Evolutionary conservation across 2,329 filamentous ascomycete species (phyloP), one percentile per base, ranked within the genome.

Genomic region (Tolypocladium endophyticum): DNA sequence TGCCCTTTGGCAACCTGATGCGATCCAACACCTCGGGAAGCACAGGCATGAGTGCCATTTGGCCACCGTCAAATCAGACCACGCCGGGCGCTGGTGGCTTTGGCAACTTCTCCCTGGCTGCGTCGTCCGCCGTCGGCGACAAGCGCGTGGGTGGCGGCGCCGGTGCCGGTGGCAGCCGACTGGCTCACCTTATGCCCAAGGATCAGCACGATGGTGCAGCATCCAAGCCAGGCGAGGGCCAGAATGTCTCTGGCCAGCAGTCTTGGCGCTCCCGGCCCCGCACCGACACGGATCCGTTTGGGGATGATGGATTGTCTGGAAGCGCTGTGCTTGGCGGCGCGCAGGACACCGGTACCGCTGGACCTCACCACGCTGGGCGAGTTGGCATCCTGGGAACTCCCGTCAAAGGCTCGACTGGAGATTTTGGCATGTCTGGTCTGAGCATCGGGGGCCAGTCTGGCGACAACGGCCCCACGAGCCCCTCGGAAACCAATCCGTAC

Each of bases 401-500:
- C 0, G 72, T 80, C 28, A 84, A 84, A 69, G 80, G 76, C 6
- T 78, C 76, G 4, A 74, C 81, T 5, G 75, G 79, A 47, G 84
- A 87, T 61, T 85, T 87, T 66, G 84, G 84, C 53, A 85, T 87
- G 81, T 76, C 82, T 18, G 82, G 83, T 66, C 78, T 82, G 66
- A 82, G 74, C 73, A 79, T 78, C 69, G 85, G 70, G 72, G 80
- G 80, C 57, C 79, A 85, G 56, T 80, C 84, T 43, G 81, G 85
- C 59, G 76, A 72, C 52, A 79, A 79, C n/a, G 89, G 91, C 61
- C 88, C 89, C 0, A 84, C 90, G 69, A 97, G 93, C 71, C 94
- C 94, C 14, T 94, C 92, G 0, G 90, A 96, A 68, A 97, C 94
- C 3, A 99, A 99, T 70, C 94, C 94, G 1, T 99, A 94, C 71